Conservation (phyloP, 345 rosid species). For the Orychophragmus violaceus region DNA sequence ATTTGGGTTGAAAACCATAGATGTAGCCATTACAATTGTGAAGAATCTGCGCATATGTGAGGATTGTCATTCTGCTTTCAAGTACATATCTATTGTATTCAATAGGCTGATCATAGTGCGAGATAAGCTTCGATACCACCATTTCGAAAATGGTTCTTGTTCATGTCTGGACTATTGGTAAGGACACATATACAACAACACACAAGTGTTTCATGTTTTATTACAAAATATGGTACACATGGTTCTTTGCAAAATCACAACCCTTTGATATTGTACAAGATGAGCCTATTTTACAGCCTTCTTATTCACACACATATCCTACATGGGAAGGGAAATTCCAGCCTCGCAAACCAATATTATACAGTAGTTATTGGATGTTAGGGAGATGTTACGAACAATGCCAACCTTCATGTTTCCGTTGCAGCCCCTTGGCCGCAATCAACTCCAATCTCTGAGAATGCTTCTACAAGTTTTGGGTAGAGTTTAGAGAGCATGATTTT, state of each 20-base stretch:
- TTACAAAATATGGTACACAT: slow-evolving; percentile 27
- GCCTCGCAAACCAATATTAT: slow-evolving; percentile 14
- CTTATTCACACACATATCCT: slow-evolving; percentile 28
- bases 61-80: slow-evolving; percentile 73
- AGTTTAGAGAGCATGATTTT: no score
- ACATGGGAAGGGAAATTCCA: slow-evolving; percentile 14
- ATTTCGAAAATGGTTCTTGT: slow-evolving; percentile 60
- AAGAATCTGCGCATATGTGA: slow-evolving; percentile 81
- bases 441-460: no score
- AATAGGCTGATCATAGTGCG: slow-evolving; percentile 62
- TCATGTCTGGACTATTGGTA: slow-evolving; percentile 76
- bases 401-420: no score
- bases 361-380: no score
- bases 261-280: slow-evolving; percentile 14
- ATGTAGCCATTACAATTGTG: slow-evolving; percentile 43
- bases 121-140: slow-evolving; percentile 76
- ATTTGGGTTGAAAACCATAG: slow-evolving; percentile 55
- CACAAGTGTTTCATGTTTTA: slow-evolving; percentile 1
- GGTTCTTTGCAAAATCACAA: slow-evolving; percentile 2
- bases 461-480: no score
- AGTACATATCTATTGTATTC: slow-evolving; percentile 50
- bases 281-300: slow-evolving; percentile 22
- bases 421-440: no score
- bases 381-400: no score
- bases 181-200: slow-evolving; percentile 13